Conservation (phyloP, 164 flowering plant genomes). For the Magnolia officinalis region DNA sequence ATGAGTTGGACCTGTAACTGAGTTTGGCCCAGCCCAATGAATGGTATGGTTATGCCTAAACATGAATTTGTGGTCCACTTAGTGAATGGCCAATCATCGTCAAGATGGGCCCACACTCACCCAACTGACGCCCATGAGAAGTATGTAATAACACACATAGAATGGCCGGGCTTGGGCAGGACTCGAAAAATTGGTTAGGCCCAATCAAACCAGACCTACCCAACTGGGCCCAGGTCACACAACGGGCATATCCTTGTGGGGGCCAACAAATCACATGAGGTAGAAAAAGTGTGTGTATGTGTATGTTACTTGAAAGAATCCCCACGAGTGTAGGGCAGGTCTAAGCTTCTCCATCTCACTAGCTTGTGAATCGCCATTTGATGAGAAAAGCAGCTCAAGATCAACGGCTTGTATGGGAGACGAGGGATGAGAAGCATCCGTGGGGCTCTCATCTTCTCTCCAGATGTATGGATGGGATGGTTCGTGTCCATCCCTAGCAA, state of each 20-base stretch:
- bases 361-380: constrained; percentile 1
- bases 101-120: too few species aligned
- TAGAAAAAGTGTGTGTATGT: not conserved
- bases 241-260: not conserved
- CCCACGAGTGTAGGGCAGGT: constrained; percentile 32
- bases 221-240: too few species aligned
- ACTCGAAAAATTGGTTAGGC: too few species aligned
- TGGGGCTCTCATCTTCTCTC: not conserved
- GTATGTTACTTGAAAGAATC: constrained; percentile 41
- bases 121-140: too few species aligned
- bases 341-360: constrained; percentile 29
- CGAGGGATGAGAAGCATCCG: not conserved
- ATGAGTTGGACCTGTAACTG: too few species aligned
- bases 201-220: too few species aligned
- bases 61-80: too few species aligned
- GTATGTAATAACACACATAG: too few species aligned
- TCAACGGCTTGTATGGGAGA: constrained; percentile 1
- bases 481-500: not conserved
- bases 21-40: too few species aligned
- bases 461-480: not conserved
- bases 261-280: not conserved
- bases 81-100: too few species aligned
- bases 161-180: too few species aligned
- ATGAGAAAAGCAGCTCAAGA: constrained; percentile 4
- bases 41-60: too few species aligned